Evolutionary conservation across 139 green algal species (phyloP), one percentile per base, ranked within the genome.

Genomic region (Chlorella ohadii): DNA sequence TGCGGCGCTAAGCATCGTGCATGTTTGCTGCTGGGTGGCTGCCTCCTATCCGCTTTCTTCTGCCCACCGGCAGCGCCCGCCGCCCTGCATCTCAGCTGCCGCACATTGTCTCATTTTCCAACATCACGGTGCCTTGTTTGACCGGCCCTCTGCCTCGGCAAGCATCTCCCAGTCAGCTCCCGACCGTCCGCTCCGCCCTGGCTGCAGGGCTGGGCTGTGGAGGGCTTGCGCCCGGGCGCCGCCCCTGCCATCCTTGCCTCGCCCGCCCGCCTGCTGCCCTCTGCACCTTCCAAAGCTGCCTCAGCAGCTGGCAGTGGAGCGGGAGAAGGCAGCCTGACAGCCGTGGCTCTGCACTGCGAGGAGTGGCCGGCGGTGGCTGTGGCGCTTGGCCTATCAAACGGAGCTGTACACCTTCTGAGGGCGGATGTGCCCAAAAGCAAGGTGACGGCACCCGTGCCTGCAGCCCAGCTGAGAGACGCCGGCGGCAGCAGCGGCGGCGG

Each of bases 321-420:
- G 9, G 44, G 41, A 20, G 85, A 83, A 6, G 84, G 65, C 63
- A 71, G 19, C 11, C 33, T 82, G 34, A 22, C 64, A 9, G 78
- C 76, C 0, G 73, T 51, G 4, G 84, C 64, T 22, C 34, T 82
- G 55, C 47, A 38, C 34, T 68, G 36, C 38, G 27, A 28, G 22
- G 84, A 83, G 1, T 90, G 75, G 80, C 85, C 85, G 20, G 25
- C 76, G 33, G 81, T 86, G 70, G 34, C 36, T 33, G 38, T 81
- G 1, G 80, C 79, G 7, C 15, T 91, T 17, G 89, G 86, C 44
- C 78, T 87, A 6, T 64, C 78, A 3, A 83, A 33, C 23, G 83
- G 83, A 20, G 41, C 36, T 2, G 51, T 88, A 0, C 68, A 85
- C 79, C 34, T 89, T 1, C 63, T 89, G 56, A 64, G 56, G 12